Conservation (phyloP, 2,329 filamentous ascomycete species). For the Penicillium expansum region DNA sequence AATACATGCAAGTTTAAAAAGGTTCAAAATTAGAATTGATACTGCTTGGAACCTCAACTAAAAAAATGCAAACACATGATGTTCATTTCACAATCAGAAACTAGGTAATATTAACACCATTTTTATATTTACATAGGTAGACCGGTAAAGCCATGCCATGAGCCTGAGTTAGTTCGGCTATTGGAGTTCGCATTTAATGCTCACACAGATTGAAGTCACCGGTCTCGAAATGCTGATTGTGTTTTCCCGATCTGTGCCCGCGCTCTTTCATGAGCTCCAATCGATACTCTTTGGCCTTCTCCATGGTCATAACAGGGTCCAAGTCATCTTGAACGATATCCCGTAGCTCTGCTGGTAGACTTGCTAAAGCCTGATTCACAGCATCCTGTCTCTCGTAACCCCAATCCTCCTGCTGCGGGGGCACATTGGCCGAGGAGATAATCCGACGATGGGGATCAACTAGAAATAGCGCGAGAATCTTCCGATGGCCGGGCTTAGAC, state of each 20-base stretch:
- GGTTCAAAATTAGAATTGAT: too few species aligned
- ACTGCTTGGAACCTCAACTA: too few species aligned
- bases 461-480: slow-evolving; percentile 58
- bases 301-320: slow-evolving; percentile 28
- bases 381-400: background rate
- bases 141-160: too few species aligned
- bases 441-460: slow-evolving; percentile 56
- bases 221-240: slow-evolving; percentile 7
- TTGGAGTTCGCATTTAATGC: slow-evolving; percentile 2
- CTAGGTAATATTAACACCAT: too few species aligned
- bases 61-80: background rate
- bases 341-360: slow-evolving; percentile 20
- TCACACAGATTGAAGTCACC: slow-evolving; percentile 13
- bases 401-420: slow-evolving; percentile 47
- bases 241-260: background rate
- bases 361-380: background rate
- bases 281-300: slow-evolving; percentile 40
- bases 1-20: too few species aligned
- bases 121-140: background rate
- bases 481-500: slow-evolving; percentile 54
- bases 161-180: background rate
- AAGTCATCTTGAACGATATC: slow-evolving; percentile 26
- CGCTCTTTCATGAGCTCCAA: slow-evolving; percentile 23
- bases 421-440: slow-evolving; percentile 52
- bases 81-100: background rate